Evolutionary conservation across 2,329 filamentous ascomycete species (phyloP), one percentile per base, ranked within the genome.

Genomic region (Cylindrodendrum hubeiense): DNA sequence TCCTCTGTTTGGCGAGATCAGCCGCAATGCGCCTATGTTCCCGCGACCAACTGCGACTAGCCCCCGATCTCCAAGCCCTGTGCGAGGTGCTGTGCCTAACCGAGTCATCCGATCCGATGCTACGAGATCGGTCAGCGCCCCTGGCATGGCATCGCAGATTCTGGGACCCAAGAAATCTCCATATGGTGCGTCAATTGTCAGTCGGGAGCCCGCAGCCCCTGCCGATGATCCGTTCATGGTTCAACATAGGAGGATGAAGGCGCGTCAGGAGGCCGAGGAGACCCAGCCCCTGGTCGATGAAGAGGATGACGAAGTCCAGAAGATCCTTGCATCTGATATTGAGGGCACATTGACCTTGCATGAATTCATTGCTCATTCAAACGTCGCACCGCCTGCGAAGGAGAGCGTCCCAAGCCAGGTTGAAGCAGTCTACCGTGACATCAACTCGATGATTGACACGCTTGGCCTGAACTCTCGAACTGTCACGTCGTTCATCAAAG

Each of bases 371-470:
- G 90, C 86, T 3, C 87, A 89, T 71, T 81, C 86, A 4, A 86
- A 89, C 65, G 83, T 86, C 43, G 82, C 82, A 6, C 81, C 85
- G 4, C 82, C 84, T 15, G 85, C 85, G 15, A 82, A 84, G 56
- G 86, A 90, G 59, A 89, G 84, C 49, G 83, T 91, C 33, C 86
- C 89, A 4, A 84, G 86, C 9, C 89, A 91, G 70, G 88, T 90
- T 22, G 89, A 91, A 74, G 86, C 88, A 19, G 83, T 91, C 1
- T 96, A 93, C 77, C 87, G 91, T 47, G 93, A 95, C 73, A 93
- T 95, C 76, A 95, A 96, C 78, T 93, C 93, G 13, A 99, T 98
- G 96, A 90, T 99, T 46, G 94, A 98, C 73, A 95, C 93, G 0
- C 83, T 98, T 43, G 95, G 95, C 10, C 86, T 98, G 53, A 98